Conservation (phyloP, 768 basidiomycete genomes). For the Macrolepiota fuliginosa region DNA sequence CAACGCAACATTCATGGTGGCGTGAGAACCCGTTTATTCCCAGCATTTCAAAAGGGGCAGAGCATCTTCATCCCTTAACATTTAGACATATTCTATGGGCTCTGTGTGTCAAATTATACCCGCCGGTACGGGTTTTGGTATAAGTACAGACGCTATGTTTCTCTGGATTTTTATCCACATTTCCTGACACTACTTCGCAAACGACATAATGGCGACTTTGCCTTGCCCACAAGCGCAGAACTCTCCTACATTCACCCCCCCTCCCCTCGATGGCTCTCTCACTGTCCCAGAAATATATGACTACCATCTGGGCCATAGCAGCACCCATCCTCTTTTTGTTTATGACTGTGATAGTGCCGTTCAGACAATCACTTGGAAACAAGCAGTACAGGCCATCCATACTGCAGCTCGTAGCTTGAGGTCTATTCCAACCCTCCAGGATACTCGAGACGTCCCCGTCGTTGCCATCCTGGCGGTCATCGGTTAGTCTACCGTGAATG, state of each 20-base stretch:
- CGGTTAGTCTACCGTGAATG: constrained; percentile 17
- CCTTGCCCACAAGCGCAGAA: constrained; percentile 11
- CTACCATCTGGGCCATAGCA: constrained; percentile 23
- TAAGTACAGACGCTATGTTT: background rate
- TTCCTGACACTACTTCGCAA: background rate
- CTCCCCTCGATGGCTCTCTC: constrained; percentile 30
- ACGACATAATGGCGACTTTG: constrained; percentile 1
- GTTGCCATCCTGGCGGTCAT: constrained; percentile 27
- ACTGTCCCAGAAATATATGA: constrained; percentile 32
- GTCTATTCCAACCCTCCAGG: background rate
- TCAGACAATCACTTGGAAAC: constrained; percentile 17
- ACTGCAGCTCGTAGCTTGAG: constrained; percentile 15
- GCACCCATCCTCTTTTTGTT: constrained; percentile 27
- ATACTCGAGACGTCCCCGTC: constrained; percentile 15
- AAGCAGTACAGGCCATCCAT: constrained; percentile 18
- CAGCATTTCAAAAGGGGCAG: background rate
- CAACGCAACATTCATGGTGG: constrained; percentile 10
- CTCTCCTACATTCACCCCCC: constrained; percentile 17
- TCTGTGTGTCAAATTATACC: background rate
- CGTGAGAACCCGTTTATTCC: constrained; percentile 2
- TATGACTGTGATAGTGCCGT: constrained; percentile 17
- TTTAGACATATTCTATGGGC: background rate
- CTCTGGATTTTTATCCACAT: background rate
- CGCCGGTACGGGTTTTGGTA: background rate
- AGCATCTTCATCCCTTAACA: background rate